These are phyloP conservation scores for Candida lessepsii DNA, from an alignment of 805 yeast species.

Conservation along the genomic window DNA sequence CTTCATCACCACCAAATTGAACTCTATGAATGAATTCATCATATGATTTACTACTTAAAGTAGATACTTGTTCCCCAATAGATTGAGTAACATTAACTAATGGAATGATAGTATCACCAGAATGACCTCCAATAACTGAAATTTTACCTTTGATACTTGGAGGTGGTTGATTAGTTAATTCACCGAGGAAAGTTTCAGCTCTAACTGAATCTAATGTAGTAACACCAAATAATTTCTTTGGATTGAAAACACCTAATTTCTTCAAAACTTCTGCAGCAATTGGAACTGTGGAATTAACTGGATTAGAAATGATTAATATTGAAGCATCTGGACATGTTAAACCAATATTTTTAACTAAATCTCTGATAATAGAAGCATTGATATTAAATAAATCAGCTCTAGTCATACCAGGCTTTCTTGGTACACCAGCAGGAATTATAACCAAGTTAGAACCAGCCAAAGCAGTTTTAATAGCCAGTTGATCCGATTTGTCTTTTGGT, in stretches of 20 bases:
- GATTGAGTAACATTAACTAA: conserved; percentile 22
- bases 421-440: conserved; percentile 48
- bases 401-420: conserved; percentile 50
- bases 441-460: conserved; percentile 40
- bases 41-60: conserved; percentile 17
- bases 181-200: conserved; percentile 46
- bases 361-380: conserved; percentile 45
- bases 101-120: conserved; percentile 48
- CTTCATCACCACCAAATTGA: conserved; percentile 87
- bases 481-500: conserved; percentile 39
- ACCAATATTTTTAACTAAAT: conserved; percentile 41
- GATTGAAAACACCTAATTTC: conserved; percentile 46
- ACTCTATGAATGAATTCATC: conserved; percentile 40
- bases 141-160: conserved; percentile 35
- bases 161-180: conserved; percentile 32
- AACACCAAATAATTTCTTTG: conserved; percentile 45
- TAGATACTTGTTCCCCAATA: conserved; percentile 15
- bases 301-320: conserved; percentile 46
- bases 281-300: conserved; percentile 47
- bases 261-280: conserved; percentile 50
- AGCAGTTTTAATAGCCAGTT: conserved; percentile 34
- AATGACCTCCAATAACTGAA: conserved; percentile 47
- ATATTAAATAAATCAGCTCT: conserved; percentile 47
- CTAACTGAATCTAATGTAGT: conserved; percentile 47
- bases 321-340: conserved; percentile 41